Evolutionary conservation across 371 early-diverging fungal species (phyloP).

Genomic region (Rhizopus microsporus): DNA sequence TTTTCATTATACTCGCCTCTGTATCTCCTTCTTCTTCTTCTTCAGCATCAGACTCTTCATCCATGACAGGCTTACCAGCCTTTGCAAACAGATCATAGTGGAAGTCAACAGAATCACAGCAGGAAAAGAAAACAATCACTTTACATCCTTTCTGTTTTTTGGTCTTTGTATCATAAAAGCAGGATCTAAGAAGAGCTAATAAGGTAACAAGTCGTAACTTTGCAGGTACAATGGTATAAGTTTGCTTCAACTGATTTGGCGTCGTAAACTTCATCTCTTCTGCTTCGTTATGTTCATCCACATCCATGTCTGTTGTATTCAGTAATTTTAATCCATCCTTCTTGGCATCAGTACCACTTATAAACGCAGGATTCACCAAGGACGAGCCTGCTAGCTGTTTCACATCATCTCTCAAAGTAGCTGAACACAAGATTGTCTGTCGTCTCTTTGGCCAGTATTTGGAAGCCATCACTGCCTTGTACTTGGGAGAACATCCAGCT

Average conservation of each 20-base stretch:
- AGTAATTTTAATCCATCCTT: slow-evolving; percentile 29
- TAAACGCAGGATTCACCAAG: slow-evolving; percentile 71
- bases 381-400: slow-evolving; percentile 77
- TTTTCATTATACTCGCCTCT: slow-evolving; percentile 30
- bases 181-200: slow-evolving; percentile 66
- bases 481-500: slow-evolving; percentile 20
- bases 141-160: slow-evolving; percentile 53
- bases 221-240: slow-evolving; percentile 81
- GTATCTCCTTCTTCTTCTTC: slow-evolving; percentile 38
- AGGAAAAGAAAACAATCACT: slow-evolving; percentile 87
- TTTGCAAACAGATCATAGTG: slow-evolving; percentile 75
- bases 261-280: slow-evolving; percentile 57
- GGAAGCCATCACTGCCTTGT: slow-evolving; percentile 19
- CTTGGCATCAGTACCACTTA: slow-evolving; percentile 51
- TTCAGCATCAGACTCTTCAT: slow-evolving; percentile 47
- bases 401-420: slow-evolving; percentile 87
- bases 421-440: slow-evolving; percentile 92
- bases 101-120: slow-evolving; percentile 93
- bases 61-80: slow-evolving; percentile 46
- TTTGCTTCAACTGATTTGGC: slow-evolving; percentile 85
- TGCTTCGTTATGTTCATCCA: slow-evolving; percentile 18
- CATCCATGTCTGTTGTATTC: slow-evolving; percentile 13
- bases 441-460: slow-evolving; percentile 66
- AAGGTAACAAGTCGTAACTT: slow-evolving; percentile 91
- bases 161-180: slow-evolving; percentile 45